These are phyloP conservation scores for Pouteria glomerata DNA, from an alignment of 148 eudicot species.

Conservation along the genomic window DNA sequence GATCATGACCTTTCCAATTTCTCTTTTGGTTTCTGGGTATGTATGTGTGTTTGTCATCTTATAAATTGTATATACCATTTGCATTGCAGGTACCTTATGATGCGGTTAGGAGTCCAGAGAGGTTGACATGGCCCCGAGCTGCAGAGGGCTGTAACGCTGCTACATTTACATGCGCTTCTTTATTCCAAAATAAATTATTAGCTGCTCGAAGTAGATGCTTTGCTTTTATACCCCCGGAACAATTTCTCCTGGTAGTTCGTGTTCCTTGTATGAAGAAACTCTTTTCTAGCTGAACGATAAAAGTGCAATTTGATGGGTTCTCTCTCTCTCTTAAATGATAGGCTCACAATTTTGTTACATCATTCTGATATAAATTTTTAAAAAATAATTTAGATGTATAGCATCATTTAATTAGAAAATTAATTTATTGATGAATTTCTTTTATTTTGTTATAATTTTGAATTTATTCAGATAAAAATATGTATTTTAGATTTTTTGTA, in stretches of 20 bases:
- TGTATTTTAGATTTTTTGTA: no score
- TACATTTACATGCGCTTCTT: neutral
- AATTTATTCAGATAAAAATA: no score
- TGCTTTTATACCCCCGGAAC: neutral
- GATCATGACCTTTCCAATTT: neutral
- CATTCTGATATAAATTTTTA: no score
- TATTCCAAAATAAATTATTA: neutral
- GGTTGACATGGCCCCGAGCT: neutral
- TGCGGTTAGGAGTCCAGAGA: neutral
- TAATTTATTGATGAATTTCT: no score
- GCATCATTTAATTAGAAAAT: no score
- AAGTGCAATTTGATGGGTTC: no score
- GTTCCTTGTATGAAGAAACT: no score
- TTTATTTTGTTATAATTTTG: no score
- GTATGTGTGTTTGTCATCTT: neutral
- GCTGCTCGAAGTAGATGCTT: neutral
- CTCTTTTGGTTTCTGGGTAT: neutral
- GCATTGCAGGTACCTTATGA: neutral
- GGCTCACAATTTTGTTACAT: neutral
- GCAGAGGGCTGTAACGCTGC: conserved; percentile 1
- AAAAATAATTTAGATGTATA: no score
- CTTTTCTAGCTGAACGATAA: neutral
- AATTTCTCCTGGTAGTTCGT: neutral
- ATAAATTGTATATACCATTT: neutral
- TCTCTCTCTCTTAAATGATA: no score